These are phyloP conservation scores for Marasmius oreades DNA, from an alignment of 1,284 basidiomycete species.

Conservation along the genomic window DNA sequence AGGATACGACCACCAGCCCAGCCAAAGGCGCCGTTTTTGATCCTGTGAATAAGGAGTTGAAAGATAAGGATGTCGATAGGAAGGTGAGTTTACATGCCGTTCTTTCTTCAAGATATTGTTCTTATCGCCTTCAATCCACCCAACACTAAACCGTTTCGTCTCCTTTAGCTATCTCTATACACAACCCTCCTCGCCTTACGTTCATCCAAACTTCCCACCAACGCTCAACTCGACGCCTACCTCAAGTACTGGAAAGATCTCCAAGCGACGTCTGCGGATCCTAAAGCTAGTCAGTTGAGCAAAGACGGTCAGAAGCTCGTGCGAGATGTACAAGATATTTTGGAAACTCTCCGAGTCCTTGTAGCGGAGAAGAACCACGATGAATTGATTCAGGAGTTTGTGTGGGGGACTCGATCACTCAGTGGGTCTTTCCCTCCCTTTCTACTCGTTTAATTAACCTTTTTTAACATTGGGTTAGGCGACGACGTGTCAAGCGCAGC, in stretches of 20 bases:
- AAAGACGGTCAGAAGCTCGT: slow-evolving; percentile 76
- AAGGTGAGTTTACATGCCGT: slow-evolving; percentile 45
- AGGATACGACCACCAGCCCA: slow-evolving; percentile 59
- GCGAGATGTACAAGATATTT: slow-evolving; percentile 69
- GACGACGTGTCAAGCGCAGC: slow-evolving; percentile 34
- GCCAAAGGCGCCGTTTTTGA: slow-evolving; percentile 50
- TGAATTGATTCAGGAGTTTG: slow-evolving; percentile 85
- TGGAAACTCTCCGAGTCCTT: slow-evolving; percentile 67
- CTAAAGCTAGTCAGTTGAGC: slow-evolving; percentile 45
- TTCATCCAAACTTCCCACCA: slow-evolving; percentile 75
- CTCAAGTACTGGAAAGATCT: slow-evolving; percentile 50
- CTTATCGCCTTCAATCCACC: background rate
- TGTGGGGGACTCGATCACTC: slow-evolving; percentile 66
- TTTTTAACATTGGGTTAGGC: slow-evolving; percentile 30
- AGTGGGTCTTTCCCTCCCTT: background rate
- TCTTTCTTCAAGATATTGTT: background rate
- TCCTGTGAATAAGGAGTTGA: slow-evolving; percentile 49
- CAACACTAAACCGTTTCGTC: background rate
- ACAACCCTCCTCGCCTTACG: slow-evolving; percentile 79
- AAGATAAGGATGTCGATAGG: slow-evolving; percentile 61
- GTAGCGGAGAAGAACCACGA: slow-evolving; percentile 84
- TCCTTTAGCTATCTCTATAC: slow-evolving; percentile 60
- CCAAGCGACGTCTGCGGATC: slow-evolving; percentile 55
- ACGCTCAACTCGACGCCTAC: slow-evolving; percentile 69
- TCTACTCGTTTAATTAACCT: too few species aligned